These are phyloP conservation scores for Scedosporium dehoogii DNA, from an alignment of 2,329 filamentous ascomycete species.

Conservation along the genomic window DNA sequence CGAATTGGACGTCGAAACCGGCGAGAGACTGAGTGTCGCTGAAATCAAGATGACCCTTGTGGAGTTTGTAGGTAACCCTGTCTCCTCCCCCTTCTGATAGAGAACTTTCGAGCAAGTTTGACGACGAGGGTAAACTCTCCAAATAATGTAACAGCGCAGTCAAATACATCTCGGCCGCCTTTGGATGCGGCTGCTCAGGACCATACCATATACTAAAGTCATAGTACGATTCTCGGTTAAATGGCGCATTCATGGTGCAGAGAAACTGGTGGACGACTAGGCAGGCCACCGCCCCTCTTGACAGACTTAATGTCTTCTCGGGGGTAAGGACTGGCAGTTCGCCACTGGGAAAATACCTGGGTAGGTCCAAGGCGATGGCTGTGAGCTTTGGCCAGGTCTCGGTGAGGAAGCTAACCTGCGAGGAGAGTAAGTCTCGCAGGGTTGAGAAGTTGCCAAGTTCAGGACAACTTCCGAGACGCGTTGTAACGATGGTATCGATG, in stretches of 20 bases:
- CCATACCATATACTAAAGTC: slow-evolving; percentile 24
- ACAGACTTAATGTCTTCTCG: slow-evolving; percentile 11
- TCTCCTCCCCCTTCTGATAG: neutral
- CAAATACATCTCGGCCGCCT: slow-evolving; percentile 20
- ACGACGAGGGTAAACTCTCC: neutral
- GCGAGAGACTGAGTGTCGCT: neutral
- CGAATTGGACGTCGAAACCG: neutral
- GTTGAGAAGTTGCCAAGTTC: slow-evolving; percentile 14
- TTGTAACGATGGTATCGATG: slow-evolving; percentile 19
- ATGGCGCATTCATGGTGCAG: slow-evolving; percentile 13
- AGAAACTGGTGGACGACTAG: slow-evolving; percentile 23
- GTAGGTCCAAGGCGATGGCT: slow-evolving; percentile 13
- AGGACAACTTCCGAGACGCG: slow-evolving; percentile 10
- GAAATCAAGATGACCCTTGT: neutral
- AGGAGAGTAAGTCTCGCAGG: slow-evolving; percentile 10
- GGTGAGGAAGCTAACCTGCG: slow-evolving; percentile 7
- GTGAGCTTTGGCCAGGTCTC: slow-evolving; percentile 16
- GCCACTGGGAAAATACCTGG: slow-evolving; percentile 13
- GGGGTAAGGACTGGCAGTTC: slow-evolving; percentile 12
- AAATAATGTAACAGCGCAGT: slow-evolving; percentile 20
- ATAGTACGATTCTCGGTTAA: slow-evolving; percentile 17
- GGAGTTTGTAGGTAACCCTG: neutral
- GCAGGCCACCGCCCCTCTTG: slow-evolving; percentile 17
- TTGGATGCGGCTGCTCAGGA: slow-evolving; percentile 19
- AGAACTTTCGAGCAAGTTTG: neutral